Base-by-base conservation (phyloP, 495 filamentous ascomycete genomes). In the Podospora appendiculata region DNA sequence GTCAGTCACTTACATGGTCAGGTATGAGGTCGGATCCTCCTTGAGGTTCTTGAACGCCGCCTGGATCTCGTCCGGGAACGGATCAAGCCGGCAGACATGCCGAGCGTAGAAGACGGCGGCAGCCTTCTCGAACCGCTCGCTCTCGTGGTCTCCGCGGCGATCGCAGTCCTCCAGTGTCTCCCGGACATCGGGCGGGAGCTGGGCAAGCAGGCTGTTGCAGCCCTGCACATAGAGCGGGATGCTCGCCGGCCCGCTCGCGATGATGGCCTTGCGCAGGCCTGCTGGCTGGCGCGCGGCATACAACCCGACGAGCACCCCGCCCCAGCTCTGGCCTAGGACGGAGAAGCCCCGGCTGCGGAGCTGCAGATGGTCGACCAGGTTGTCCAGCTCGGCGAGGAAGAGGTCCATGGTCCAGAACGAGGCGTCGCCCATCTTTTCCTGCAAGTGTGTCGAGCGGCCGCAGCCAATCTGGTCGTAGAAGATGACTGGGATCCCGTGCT, bases 381-480 rank as follows among this genome's bases (percentile, higher is more conserved):
- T 79, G 16, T 77, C 67, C 0, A 80, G 69, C 58, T 82, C 77
- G 5, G 44, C 39, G 33, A 68, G 51, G 59, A 80, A 48, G 11
- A 48, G 46, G 11, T 74, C 59, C 0, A 65, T 39, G 0, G 65
- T 70, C 77, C 76, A 82, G 62, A 80, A 78, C 0, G 45, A 47
- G 13, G 59, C 58, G 45, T 78, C 72, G 25, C 70, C 70, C 1
- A 41, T 52, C 43, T 70, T 75, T 10, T 78, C 68, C 1, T 51
- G 67, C 8, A 78, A 59, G 47, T 72, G 75, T 0, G 78, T 78
- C 8, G 69, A 75, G 7, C 51, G 19, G 13, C 74, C 78, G 51
- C 68, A 73, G 14, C 76, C 75, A 47, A 80, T 58, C 52, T 80
- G 76, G 53, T 80, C 77, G 56, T 82, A 82, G 54, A 79, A 61